Base-by-base conservation (phyloP, 2,329 filamentous ascomycete species). In the Nemania diffusa region DNA sequence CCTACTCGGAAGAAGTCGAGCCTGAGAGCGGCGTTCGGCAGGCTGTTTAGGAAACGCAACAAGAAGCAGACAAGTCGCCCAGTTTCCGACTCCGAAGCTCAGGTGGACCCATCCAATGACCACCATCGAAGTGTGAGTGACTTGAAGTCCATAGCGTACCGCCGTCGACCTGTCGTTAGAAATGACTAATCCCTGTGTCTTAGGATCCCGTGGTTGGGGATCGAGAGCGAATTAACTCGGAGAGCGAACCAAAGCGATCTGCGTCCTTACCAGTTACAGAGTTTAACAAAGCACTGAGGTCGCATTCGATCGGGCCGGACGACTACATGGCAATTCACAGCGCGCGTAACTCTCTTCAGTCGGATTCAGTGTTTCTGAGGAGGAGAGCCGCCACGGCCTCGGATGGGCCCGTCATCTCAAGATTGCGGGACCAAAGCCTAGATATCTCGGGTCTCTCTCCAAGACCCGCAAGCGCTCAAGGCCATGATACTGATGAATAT, bases 241-340 rank as follows among this genome's bases (percentile, higher is more conserved):
- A 78, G 58, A 73, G 53, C 65, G 83, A 83, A 68, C 78, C 81
- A 20, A 87, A 88, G 73, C 84, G 87, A 62, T 87, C 88, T 7
- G 82, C 82, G 4, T 90, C 88, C 5, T 73, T 89, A 34, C 88
- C 88, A 8, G 83, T 90, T 57, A 87, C 84, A 52, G 88, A 90
- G 72, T 88, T 84, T 68, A 86, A 88, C 68, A 82, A 85, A 50
- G 88, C 88, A 1, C 75, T 90, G 42, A 83, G 87, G 51, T 90
- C 88, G 13, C 88, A 90, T 74, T 89, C 88, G 1, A 79, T 89
- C 46, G 85, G 87, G 1, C 84, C 84, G 1, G 83, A 87, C 42
- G 85, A 88, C 71, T 84, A 85, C 26, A 79, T 82, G 37, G 83
- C 82, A 42, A 86, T 86, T 26, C 84, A 85, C 64, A 86, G 82